Evolutionary conservation across 2,329 filamentous ascomycete genomes (phyloP).

Genomic region (Talaromyces marneffei): DNA sequence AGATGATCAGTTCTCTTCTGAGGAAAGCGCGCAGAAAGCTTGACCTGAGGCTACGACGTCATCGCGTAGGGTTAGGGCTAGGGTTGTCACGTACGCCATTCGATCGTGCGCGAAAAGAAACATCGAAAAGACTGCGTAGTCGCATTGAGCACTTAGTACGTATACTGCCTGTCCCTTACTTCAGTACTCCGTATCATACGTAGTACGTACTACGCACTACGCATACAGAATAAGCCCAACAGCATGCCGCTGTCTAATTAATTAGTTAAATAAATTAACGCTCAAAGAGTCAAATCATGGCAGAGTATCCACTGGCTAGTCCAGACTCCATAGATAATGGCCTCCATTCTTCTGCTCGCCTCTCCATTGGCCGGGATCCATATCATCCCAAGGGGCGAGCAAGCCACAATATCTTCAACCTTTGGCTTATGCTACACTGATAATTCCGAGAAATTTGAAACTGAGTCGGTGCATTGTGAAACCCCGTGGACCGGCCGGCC

Average conservation of each 20-base stretch:
- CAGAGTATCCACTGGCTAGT: background rate
- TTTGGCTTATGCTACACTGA: background rate
- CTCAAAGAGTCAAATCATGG: background rate
- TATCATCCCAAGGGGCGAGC: background rate
- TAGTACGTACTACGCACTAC: too few species aligned
- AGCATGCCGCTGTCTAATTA: background rate
- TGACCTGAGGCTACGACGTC: background rate
- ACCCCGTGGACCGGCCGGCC: background rate
- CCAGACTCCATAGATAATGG: background rate
- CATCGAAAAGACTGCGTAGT: too few species aligned
- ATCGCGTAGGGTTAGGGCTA: background rate
- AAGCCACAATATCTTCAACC: background rate
- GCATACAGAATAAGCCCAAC: too few species aligned
- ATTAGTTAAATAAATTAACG: background rate
- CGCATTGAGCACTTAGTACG: too few species aligned
- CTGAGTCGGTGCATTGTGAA: background rate
- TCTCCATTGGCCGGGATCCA: background rate
- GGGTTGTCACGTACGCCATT: too few species aligned
- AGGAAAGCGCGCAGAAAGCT: background rate
- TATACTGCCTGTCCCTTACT: too few species aligned
- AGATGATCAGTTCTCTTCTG: background rate
- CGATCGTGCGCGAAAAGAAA: too few species aligned
- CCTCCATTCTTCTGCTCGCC: background rate
- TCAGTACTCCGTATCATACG: too few species aligned
- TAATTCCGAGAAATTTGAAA: background rate